A percentile compares a stretch with the other conserved stretches of the same genome.
Conservation (phyloP, 176 grass and related monocot species). For the Musa beccarii region DNA sequence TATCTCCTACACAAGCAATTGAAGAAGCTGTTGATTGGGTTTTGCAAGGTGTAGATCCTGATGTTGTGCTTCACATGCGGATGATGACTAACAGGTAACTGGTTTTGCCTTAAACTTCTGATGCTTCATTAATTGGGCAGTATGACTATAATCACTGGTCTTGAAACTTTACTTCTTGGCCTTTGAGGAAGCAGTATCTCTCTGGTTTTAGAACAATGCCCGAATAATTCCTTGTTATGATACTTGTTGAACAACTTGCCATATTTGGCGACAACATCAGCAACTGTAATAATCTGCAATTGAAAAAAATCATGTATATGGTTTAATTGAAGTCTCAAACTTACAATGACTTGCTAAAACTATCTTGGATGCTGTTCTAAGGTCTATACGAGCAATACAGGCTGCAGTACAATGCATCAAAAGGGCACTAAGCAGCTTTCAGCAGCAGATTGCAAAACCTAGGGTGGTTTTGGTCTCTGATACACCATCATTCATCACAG, state of each 20-base stretch:
- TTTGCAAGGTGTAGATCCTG: conserved; percentile 52
- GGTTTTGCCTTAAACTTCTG: too few relatives aligned
- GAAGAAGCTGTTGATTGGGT: conserved; percentile 55
- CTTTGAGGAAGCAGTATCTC: background rate
- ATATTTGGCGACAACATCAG: background rate
- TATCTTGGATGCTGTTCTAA: conserved; percentile 31
- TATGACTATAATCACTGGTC: background rate
- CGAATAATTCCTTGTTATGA: background rate
- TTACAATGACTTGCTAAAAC: conserved; percentile 9
- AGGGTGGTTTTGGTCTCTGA: conserved; percentile 66
- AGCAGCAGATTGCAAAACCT: conserved; percentile 32
- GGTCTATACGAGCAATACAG: conserved; percentile 60
- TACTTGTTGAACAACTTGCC: background rate
- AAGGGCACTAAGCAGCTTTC: conserved; percentile 42
- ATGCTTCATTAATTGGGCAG: too few relatives aligned
- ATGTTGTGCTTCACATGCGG: conserved; percentile 80
- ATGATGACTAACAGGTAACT: conserved; percentile 77
- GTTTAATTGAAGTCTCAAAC: background rate
- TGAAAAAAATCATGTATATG: background rate
- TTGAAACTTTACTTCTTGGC: background rate
- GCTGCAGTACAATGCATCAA: conserved; percentile 83
- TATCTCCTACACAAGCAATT: conserved; percentile 52
- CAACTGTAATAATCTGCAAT: background rate
- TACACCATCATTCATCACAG: conserved; percentile 62
- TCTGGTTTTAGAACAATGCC: background rate